These are phyloP conservation scores for Limonium bicolor DNA, from an alignment of 148 eudicot species.

Conservation along the genomic window DNA sequence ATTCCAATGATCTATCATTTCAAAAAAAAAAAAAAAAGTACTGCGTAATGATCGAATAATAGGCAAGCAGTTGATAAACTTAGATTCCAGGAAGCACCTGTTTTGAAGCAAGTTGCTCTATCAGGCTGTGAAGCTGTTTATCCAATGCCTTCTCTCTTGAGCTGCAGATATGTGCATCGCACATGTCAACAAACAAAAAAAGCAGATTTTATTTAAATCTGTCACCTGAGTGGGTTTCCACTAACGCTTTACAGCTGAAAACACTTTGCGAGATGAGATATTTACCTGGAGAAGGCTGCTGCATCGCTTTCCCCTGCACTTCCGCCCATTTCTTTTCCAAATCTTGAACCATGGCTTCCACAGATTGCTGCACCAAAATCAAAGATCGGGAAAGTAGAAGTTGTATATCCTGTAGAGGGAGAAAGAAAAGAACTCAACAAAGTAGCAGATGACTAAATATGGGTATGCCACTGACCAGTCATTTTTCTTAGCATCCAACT, in stretches of 20 bases:
- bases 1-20: background rate
- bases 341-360: conserved; percentile 49
- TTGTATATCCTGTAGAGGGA: no score
- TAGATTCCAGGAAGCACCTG: conserved; percentile 49
- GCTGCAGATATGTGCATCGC: conserved; percentile 24
- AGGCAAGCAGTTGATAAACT: no score
- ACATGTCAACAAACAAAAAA: background rate
- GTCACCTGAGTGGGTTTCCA: no score
- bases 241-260: no score
- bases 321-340: conserved; percentile 71
- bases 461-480: conserved; percentile 38
- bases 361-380: conserved; percentile 36
- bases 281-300: conserved; percentile 86
- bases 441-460: no score
- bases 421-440: no score
- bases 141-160: conserved; percentile 91
- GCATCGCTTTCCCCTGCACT: conserved; percentile 65
- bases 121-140: conserved; percentile 86
- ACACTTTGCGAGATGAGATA: background rate
- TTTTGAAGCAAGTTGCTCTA: conserved; percentile 83
- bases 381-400: no score
- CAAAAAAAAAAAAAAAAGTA: background rate
- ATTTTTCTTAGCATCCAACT: conserved; percentile 69
- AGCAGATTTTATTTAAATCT: background rate
- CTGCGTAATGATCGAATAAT: background rate